Base-by-base conservation (phyloP, 2,329 filamentous ascomycete species). In the Stachybotrys chartarum region DNA sequence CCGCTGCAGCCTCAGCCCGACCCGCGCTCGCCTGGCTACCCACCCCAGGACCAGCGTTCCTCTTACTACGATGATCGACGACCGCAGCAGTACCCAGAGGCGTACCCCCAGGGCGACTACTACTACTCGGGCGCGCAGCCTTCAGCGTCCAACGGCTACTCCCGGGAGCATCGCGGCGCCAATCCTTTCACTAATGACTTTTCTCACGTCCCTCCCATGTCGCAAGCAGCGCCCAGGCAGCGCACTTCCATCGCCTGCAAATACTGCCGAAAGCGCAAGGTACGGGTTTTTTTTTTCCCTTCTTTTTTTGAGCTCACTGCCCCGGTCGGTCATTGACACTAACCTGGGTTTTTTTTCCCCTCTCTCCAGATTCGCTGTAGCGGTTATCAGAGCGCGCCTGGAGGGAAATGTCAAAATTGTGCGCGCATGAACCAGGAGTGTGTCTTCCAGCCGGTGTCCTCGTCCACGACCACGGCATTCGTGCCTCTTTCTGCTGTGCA, bases 181-280 rank as follows among this genome's bases (percentile, higher is more conserved):
- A 47, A 47, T n/a, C 45, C 45, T 17, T 47, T 47, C 45, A 47
- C 45, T n/a, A n/a, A 47, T 51, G 65, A 64, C 53, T 66, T 67
- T 8, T 72, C 72, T 17, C 74, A 72, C 52, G 69, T 61, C 7
- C 30, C 50, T n/a, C 50, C 50, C 17, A 70, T 77, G 66, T 70
- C 73, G 11, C 79, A 81, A 62, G 76, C 79, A 18, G 81, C 81
- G 4, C 81, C 81, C 1, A 72, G 81, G 24, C 81, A 84, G 64
- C 72, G 81, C 32, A 84, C 81, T 1, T 83, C 80, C 0, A 84
- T 84, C 60, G 81, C 81, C 5, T 84, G 81, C 64, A 75, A 78
- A 54, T 84, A 84, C 59, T 84, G 81, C 64, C 70, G 81, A n/a
- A 82, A 83, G 66, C 73, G 81, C 65, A 84, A 84, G 77, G 81